Evolutionary conservation across 768 basidiomycete species (phyloP).

Genomic region (Boletus rubescentipes): DNA sequence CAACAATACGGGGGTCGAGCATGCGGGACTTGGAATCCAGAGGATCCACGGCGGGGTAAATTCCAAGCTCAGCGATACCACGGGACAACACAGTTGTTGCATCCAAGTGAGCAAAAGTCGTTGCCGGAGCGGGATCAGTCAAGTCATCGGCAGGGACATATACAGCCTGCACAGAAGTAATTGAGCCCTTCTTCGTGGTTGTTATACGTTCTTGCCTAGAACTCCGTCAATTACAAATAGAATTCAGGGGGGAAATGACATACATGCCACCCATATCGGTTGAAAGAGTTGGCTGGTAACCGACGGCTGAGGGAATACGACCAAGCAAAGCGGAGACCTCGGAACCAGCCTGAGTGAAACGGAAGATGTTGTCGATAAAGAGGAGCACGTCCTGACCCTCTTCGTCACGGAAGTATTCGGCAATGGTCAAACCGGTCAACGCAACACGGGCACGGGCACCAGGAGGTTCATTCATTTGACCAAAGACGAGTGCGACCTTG

Average conservation of each 20-base stretch:
- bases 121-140: conserved; percentile 99
- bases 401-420: conserved; percentile 99
- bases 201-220: conserved; percentile 98
- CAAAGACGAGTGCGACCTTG: conserved; percentile 99
- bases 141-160: conserved; percentile 99
- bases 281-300: conserved; percentile 99
- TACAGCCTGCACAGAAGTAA: conserved; percentile 99
- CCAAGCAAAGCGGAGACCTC: conserved; percentile 99
- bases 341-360: conserved; percentile 99
- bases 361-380: conserved; percentile 99
- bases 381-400: conserved; percentile 99
- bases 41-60: conserved; percentile 99
- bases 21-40: conserved; percentile 99
- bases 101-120: conserved; percentile 99
- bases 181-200: conserved; percentile 99
- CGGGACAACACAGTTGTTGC: conserved; percentile 99
- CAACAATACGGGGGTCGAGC: conserved; percentile 99
- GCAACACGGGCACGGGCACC: conserved; percentile 99
- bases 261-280: conserved; percentile 99
- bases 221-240: conserved; percentile 5
- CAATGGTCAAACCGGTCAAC: conserved; percentile 97
- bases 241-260: conserved; percentile 28
- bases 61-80: conserved; percentile 98
- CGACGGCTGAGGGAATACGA: conserved; percentile 99
- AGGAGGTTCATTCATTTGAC: conserved; percentile 99